Evolutionary conservation across 208 protist genomes (phyloP).

Genomic region (Acanthamoeba lenticulata): DNA sequence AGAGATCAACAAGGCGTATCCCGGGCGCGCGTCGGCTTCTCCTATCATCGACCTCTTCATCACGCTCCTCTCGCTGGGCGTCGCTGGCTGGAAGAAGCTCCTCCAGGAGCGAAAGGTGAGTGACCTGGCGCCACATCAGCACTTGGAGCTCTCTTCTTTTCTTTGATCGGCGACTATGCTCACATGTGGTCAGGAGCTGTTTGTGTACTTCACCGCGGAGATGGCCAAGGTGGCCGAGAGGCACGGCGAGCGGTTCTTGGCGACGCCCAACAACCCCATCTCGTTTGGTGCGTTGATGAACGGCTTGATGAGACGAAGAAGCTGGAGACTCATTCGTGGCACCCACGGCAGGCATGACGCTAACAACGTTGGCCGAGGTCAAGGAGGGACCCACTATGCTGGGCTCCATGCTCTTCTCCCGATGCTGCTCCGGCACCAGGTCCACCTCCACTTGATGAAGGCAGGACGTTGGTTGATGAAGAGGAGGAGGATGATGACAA

Average conservation of each 20-base stretch:
- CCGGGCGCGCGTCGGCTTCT: slow-evolving; percentile 93
- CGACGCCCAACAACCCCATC: slow-evolving; percentile 84
- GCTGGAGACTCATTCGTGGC: neutral
- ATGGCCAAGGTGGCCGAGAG: slow-evolving; percentile 78
- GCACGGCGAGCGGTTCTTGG: slow-evolving; percentile 78
- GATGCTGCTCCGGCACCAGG: slow-evolving; percentile 59
- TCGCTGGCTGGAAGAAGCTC: slow-evolving; percentile 86
- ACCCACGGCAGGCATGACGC: slow-evolving; percentile 17
- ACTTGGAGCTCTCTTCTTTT: neutral
- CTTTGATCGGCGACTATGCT: neutral
- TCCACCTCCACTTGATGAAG: neutral
- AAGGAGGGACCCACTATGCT: slow-evolving; percentile 45
- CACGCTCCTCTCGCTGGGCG: slow-evolving; percentile 95
- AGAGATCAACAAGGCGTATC: slow-evolving; percentile 87
- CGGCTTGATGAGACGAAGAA: neutral
- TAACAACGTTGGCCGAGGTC: neutral
- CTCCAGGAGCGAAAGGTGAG: slow-evolving; percentile 87
- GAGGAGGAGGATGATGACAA: too few species aligned
- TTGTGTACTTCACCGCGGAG: slow-evolving; percentile 60
- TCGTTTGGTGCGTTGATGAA: slow-evolving; percentile 30
- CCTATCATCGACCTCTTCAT: slow-evolving; percentile 96
- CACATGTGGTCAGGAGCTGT: slow-evolving; percentile 45
- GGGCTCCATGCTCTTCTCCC: slow-evolving; percentile 65
- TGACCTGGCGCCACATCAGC: neutral
- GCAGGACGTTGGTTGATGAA: neutral